phyloP scores from a whole-genome alignment of 176 grass and related monocot species.

The Tuctoria greenei region DNA sequence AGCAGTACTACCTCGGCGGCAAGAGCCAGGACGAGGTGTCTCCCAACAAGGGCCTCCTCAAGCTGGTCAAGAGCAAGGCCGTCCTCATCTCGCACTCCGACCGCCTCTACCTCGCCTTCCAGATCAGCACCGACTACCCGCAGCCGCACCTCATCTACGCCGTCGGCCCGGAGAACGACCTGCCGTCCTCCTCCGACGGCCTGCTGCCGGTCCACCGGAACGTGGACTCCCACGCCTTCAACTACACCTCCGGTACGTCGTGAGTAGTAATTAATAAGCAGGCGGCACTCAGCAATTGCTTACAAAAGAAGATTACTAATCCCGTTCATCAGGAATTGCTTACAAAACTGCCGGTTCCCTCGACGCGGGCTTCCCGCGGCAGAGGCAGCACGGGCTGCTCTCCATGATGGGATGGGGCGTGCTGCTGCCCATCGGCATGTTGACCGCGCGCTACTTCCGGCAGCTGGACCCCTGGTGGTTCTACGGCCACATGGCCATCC shows the following conservation, averaged over 20 bases:
- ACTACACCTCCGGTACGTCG: conserved; percentile 61
- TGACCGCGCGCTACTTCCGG: conserved; percentile 74
- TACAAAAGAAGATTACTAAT: too few species aligned
- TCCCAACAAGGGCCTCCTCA: conserved; percentile 56
- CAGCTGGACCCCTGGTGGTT: conserved; percentile 72
- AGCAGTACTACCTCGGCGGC: conserved; percentile 75
- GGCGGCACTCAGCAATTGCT: neutral
- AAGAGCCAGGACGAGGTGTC: conserved; percentile 36
- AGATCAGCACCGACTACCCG: conserved; percentile 57
- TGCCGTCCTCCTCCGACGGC: conserved; percentile 38
- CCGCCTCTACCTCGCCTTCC: conserved; percentile 75
- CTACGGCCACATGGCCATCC: conserved; percentile 68
- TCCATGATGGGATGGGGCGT: conserved; percentile 72
- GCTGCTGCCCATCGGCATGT: conserved; percentile 67
- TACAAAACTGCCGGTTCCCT: neutral
- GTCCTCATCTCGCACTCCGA: conserved; percentile 35
- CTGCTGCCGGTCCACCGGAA: conserved; percentile 41
- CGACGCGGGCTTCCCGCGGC: neutral
- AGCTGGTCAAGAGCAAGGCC: conserved; percentile 50
- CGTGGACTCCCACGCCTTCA: conserved; percentile 38
- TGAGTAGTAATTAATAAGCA: too few species aligned
- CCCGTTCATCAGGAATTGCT: conserved; percentile 10
- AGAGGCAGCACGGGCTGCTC: conserved; percentile 63
- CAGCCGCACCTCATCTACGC: conserved; percentile 66
- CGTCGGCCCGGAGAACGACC: conserved; percentile 45